These are phyloP conservation scores for Verticillium nubilum DNA, from an alignment of 2,329 filamentous ascomycete species.

Conservation along the genomic window DNA sequence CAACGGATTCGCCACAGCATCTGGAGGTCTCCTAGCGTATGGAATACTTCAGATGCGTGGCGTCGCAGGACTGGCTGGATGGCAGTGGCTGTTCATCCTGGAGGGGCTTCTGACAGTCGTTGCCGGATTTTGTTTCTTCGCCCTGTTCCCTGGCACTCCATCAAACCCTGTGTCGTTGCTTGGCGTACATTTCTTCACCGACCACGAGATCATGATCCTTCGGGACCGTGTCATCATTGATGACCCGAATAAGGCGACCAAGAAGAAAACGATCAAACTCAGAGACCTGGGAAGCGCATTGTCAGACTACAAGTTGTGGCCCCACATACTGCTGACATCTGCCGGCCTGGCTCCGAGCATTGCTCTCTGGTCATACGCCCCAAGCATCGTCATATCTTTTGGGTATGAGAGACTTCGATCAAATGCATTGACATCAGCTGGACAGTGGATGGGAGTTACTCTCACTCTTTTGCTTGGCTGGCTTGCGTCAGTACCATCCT, in stretches of 20 bases:
- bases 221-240: background rate
- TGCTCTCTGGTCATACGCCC: background rate
- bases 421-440: background rate
- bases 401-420: background rate
- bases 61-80: slow-evolving; percentile 5
- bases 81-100: slow-evolving; percentile 12
- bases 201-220: background rate
- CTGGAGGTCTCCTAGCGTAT: slow-evolving; percentile 53
- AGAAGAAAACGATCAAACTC: slow-evolving; percentile 23
- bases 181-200: background rate
- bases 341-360: background rate
- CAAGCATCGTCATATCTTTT: background rate
- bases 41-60: slow-evolving; percentile 37
- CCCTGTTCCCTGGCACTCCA: background rate
- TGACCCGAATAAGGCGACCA: background rate
- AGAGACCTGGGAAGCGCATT: slow-evolving; percentile 23
- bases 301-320: slow-evolving; percentile 11
- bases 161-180: background rate
- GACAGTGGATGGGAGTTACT: background rate
- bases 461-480: slow-evolving; percentile 1
- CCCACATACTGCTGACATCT: background rate
- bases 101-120: slow-evolving; percentile 17
- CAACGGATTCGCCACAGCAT: slow-evolving; percentile 51
- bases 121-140: background rate
- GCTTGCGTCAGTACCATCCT: background rate